Base-by-base conservation (phyloP, 73 alveolate genomes). In the Loxodes magnus region DNA sequence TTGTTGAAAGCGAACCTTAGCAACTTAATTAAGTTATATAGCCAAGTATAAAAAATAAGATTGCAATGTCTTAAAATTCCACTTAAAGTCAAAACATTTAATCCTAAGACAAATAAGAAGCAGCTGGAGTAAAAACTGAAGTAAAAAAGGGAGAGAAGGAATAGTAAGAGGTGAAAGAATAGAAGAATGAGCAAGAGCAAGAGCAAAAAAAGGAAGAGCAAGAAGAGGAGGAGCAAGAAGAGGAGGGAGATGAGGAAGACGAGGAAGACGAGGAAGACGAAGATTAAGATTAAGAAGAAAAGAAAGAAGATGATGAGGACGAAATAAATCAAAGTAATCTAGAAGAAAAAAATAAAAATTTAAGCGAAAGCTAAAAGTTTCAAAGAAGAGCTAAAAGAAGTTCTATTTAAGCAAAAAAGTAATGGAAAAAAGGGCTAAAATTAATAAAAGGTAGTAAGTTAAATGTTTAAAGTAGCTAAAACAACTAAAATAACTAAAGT, bases 121-220 rank as follows among this genome's bases (percentile, higher is more conserved):
- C 46, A 51, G 26, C 63, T 26, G 63, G 31, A 3, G 63, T 15
- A 29, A 33, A 51, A 28, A 16, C 10, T n/a, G 58, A 44, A 22
- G 63, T 29, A 30, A 48, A 51, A 12, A 28, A 51, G 9, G 59
- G 31, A 10, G 50, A 25, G 5, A 10, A 51, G 15, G 30, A 51
- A 25, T 14, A 51, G 4, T 22, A 51, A 12, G 50, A 51, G 2
- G 43, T n/a, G 12, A 16, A 33, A 33, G 3, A 33, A 33, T 12
- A 33, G 2, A 2, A 33, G 12, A 16, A 33, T 1, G 43, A 33
- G 12, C 3, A 33, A 1, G 43, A 33, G 2, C 17, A 33, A 33
- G 43, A 33, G 12, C 3, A 33, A 41, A 3, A 41, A 41, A 16
- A 17, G 14, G 39, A 39, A 51, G 21, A 51, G 20, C 7, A 51